Base-by-base conservation (phyloP, 2,329 filamentous ascomycete genomes). In the Herpotrichia juniperi region DNA sequence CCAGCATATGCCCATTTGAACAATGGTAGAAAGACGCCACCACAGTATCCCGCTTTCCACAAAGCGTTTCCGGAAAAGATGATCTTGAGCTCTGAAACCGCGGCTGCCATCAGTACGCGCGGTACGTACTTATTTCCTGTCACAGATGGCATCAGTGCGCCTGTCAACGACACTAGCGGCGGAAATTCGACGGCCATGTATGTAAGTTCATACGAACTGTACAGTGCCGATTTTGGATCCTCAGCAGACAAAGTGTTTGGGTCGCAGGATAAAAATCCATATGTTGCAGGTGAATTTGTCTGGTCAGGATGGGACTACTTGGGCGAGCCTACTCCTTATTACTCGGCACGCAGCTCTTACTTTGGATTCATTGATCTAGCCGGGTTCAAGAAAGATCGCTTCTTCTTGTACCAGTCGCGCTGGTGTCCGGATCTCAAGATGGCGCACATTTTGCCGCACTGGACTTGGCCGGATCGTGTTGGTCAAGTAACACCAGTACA, bases 331-430 rank as follows among this genome's bases (percentile, higher is more conserved):
- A 80, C 77, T 8, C 79, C 80, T 0, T 83, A 79, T 58, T 69
- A 79, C 55, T 47, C 63, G 1, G 69, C 79, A 4, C 77, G 80
- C 10, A 81, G 78, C 62, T 80, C 78, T 1, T 85, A 84, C 62
- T 84, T 79, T 40, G 82, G 82, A 9, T 83, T 85, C 51, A 75
- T 85, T 25, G 82, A 85, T 48, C 69, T 84, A 6, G 82, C 82
- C 0, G 82, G 82, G 0, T 85, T 85, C 67, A 75, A 73, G 49
- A 85, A 85, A 64, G 81, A 84, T 52, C 73, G 82, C 1, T 84
- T 79, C 63, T 83, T 76, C 56, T 59, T 84, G 3, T 85, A 84
- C 53, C 82, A 84, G 58, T 66, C 81, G 0, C 76, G 80, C 7
- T 85, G 82, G 83, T 69, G 76, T 2, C 72, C 81, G 0, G 76